Evolutionary conservation across 306 rosid species (phyloP), one percentile per base, ranked within the genome.

Genomic region (Casuarina equisetifolia): DNA sequence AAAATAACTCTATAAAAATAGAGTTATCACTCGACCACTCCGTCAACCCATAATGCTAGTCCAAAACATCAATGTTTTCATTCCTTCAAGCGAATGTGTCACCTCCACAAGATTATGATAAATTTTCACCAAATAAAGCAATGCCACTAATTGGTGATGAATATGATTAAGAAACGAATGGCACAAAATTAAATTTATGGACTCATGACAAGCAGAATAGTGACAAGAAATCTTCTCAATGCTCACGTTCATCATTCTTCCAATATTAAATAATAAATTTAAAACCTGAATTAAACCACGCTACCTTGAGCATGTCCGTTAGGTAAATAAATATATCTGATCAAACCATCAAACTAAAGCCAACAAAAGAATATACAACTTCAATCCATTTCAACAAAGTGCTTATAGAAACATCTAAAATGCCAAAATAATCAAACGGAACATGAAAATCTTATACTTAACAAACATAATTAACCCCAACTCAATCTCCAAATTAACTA

Each of bases 61-160:
- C 32, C 32, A 25, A 25, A 25, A 25, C 32, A 25, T 25, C 46
- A 95, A 69, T 0, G 92, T 92, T 51, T 92, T 96, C 93, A 95
- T 95, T 66, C 99, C 99, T 79, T 87, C 91, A 0, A 90, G 91
- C 0, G 97, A 88, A 84, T 95, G 97, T 5, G 99, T 92, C 76
- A 95, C 99, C 99, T 95, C 78, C 64, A 70, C 55, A 87, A 64
- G 54, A 69, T 16, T 39, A 43, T 61, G 40, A 57, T 32, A 25
- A 57, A 57, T 57, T 57, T 36, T 61, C 6, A 10, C 58, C 25
- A 15, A 9, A 38, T 11, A 64, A 5, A 0, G 3, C 10, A 8
- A 48, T 13, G 10, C 46, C 13, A 32, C 49, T 64, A 46, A 16
- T 64, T 12, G 16, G 49, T 39, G 40, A 40, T 13, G 40, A 39